Conservation (phyloP, 805 yeast genomes). For the Yarrowia keelungensis region DNA sequence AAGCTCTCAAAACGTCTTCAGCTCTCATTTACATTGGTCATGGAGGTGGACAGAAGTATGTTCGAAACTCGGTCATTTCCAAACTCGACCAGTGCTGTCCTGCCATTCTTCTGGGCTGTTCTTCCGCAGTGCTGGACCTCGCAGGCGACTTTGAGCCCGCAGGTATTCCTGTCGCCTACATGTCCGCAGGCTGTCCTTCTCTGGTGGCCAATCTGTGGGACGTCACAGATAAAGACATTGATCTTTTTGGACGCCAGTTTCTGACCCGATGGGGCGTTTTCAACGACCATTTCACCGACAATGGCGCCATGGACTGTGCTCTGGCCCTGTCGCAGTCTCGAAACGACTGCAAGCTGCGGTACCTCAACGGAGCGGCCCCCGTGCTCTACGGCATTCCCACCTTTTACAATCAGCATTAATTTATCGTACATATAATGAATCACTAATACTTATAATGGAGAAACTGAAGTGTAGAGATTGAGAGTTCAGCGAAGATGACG, state of each 20-base stretch:
- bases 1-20: conserved; percentile 54
- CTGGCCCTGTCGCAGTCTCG: conserved; percentile 69
- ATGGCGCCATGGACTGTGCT: conserved; percentile 42
- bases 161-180: conserved; percentile 78
- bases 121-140: conserved; percentile 73
- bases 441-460: neutral
- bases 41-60: conserved; percentile 92
- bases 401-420: conserved; percentile 28
- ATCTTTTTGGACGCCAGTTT: conserved; percentile 68
- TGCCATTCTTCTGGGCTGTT: conserved; percentile 80
- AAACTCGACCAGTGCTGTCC: conserved; percentile 52
- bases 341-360: conserved; percentile 69
- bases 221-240: conserved; percentile 95
- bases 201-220: conserved; percentile 92
- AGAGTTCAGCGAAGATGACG: too few species aligned
- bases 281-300: conserved; percentile 38
- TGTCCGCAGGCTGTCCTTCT: conserved; percentile 83
- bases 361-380: conserved; percentile 91
- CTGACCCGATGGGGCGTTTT: conserved; percentile 72
- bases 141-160: conserved; percentile 69
- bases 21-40: conserved; percentile 87
- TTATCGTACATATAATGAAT: conserved; percentile 2
- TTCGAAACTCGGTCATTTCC: conserved; percentile 63
- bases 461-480: too few species aligned
- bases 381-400: conserved; percentile 85